Evolutionary conservation across 192 early-diverging fungal genomes (phyloP).

Genomic region (Coemansia sp.): DNA sequence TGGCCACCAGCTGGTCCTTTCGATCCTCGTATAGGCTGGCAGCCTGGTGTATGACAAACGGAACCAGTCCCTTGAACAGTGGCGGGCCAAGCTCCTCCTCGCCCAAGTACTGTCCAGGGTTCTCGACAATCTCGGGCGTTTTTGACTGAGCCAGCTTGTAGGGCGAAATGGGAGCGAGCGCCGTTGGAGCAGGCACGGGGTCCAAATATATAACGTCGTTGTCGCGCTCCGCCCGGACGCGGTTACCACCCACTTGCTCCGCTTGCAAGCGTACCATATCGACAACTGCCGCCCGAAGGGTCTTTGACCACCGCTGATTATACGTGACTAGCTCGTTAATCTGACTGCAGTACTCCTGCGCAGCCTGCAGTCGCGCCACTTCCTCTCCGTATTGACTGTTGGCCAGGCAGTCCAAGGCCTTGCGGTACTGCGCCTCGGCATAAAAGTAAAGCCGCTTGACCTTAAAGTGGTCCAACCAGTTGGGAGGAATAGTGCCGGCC

Average conservation of each 20-base stretch:
- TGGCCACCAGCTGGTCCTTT: constrained; percentile 75
- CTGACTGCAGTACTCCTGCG: constrained; percentile 41
- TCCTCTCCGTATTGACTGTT: constrained; percentile 85
- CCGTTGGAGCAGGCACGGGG: constrained; percentile 64
- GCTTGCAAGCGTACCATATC: constrained; percentile 51
- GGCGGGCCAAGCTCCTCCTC: constrained; percentile 71
- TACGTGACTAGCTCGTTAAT: constrained; percentile 30
- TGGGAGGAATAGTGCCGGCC: constrained; percentile 57
- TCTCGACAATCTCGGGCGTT: constrained; percentile 59
- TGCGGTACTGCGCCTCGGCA: constrained; percentile 79
- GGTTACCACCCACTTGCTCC: constrained; percentile 55
- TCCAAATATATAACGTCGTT: constrained; percentile 92
- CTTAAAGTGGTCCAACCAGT: constrained; percentile 75
- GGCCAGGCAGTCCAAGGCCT: constrained; percentile 72
- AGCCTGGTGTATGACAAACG: constrained; percentile 90
- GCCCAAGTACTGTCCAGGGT: constrained; percentile 71
- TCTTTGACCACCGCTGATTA: constrained; percentile 50
- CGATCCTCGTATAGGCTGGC: constrained; percentile 84
- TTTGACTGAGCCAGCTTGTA: constrained; percentile 76
- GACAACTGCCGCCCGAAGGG: constrained; percentile 26
- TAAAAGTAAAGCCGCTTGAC: constrained; percentile 74
- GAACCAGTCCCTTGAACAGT: constrained; percentile 84
- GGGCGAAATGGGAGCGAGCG: constrained; percentile 63
- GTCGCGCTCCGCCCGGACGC: constrained; percentile 76
- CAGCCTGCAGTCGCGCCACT: constrained; percentile 68